Base-by-base conservation (phyloP, 345 rosid genomes). In the Carallia brachiata region DNA sequence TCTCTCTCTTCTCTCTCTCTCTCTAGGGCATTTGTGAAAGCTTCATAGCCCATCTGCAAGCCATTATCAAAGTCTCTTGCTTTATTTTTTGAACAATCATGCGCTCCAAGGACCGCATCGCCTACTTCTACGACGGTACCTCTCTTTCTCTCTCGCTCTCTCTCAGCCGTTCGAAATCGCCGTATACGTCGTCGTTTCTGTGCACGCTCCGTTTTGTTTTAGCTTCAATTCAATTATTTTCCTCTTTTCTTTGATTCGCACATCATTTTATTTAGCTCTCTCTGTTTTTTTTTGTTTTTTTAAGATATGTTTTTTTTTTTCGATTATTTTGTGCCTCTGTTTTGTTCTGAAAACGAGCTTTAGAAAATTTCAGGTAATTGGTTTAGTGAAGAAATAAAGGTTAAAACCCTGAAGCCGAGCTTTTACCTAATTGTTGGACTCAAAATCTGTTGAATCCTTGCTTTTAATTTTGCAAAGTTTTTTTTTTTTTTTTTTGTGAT, bases 81-180 rank as follows among this genome's bases (percentile, higher is more conserved):
- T 32, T 6, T 39, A 6, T 6, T 9, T 2, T 23, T 23, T 23
- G 23, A 23, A 2, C 7, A 12, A 61, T 17, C 71, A 95, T 92
- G 97, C 90, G 88, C 31, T 77, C 97, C 27, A 95, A 89, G 88
- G 99, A 95, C 76, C 86, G 79, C 78, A 90, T 95, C 65, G 70
- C 97, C 61, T 95, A 95, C 86, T 95, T 92, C 71, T 92, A 92
- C 67, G 97, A 95, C 70, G 99, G 97, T 90, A 79, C 65, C 28
- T 27, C 23, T 34, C 58, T 61, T 61, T 79, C 64, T 37, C 36
- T n/a, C 62, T 50, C 52, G 39, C 39, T 60, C 44, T n/a, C 10
- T 4, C 5, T 31, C 39, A 17, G 47, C 18, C 30, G 27, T 19
- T 36, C 6, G 18, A 34, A 52, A 23, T n/a, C 7, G 1, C 23